Evolutionary conservation across 192 early-diverging fungal species (phyloP).

Genomic region (Glomus cerebriforme): DNA sequence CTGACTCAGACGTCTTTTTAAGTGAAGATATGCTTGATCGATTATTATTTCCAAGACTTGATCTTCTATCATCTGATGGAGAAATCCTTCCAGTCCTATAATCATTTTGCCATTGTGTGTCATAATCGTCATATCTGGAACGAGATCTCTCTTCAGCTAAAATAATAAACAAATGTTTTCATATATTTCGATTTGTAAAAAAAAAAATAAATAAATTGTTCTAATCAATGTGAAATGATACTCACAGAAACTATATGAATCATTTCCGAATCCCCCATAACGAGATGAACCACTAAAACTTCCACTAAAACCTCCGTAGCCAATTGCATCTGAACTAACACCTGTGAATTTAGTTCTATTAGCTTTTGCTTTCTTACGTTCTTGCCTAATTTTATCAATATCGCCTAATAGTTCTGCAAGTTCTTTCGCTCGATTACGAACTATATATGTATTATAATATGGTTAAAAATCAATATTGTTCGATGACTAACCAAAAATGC

Average conservation of each 20-base stretch:
- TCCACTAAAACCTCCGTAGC: slow-evolving; percentile 40
- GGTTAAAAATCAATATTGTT: neutral
- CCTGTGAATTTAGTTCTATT: slow-evolving; percentile 90
- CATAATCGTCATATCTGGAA: slow-evolving; percentile 27
- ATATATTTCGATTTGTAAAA: neutral
- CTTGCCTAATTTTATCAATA: slow-evolving; percentile 76
- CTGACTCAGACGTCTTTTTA: slow-evolving; percentile 37
- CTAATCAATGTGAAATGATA: neutral
- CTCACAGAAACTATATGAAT: slow-evolving; percentile 47
- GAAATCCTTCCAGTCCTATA: neutral
- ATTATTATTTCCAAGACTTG: neutral
- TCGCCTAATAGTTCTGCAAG: slow-evolving; percentile 80
- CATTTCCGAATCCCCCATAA: slow-evolving; percentile 68
- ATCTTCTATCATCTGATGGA: neutral
- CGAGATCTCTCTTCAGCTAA: slow-evolving; percentile 23
- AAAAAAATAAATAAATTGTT: neutral
- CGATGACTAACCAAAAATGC: neutral
- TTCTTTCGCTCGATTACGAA: slow-evolving; percentile 88
- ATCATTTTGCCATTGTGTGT: slow-evolving; percentile 12
- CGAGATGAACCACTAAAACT: slow-evolving; percentile 39
- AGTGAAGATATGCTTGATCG: slow-evolving; percentile 28
- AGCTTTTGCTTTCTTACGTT: slow-evolving; percentile 86
- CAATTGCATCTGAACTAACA: slow-evolving; percentile 58
- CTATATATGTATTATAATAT: slow-evolving; percentile 40
- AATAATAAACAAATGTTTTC: neutral